Percentiles rank a stretch among this genome's conserved stretches.
Evolutionary conservation across 495 filamentous ascomycete species (phyloP).

Genomic region (Baudoinia panamericana): DNA sequence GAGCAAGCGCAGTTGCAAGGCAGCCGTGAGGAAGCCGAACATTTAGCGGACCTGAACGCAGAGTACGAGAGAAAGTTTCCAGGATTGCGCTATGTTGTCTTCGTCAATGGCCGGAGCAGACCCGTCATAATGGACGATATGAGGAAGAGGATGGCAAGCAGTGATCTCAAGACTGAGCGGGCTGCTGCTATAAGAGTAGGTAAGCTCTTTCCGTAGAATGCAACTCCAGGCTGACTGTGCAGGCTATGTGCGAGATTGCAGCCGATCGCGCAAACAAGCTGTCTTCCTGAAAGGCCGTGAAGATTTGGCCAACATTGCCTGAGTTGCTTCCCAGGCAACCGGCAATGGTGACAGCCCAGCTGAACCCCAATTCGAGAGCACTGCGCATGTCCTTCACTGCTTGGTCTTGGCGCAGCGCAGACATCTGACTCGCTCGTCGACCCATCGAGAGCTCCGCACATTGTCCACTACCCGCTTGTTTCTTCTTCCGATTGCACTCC

Average conservation of each 20-base stretch:
- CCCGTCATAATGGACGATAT: conserved; percentile 75
- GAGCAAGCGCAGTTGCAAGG: conserved; percentile 69
- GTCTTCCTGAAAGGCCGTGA: too few relatives aligned
- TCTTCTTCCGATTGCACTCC: too few relatives aligned
- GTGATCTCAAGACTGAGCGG: conserved; percentile 54
- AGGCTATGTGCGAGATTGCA: conserved; percentile 66
- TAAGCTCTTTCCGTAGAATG: neutral
- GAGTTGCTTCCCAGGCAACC: too few relatives aligned
- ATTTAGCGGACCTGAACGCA: conserved; percentile 53
- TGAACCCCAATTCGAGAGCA: too few relatives aligned
- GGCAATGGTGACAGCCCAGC: too few relatives aligned
- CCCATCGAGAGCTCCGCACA: too few relatives aligned
- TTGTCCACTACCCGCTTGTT: too few relatives aligned
- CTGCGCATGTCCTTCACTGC: too few relatives aligned
- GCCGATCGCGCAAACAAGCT: conserved; percentile 46
- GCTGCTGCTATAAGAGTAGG: conserved; percentile 63
- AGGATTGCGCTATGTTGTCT: conserved; percentile 77
- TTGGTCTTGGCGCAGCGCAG: too few relatives aligned
- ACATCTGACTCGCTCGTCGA: too few relatives aligned
- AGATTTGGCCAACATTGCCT: too few relatives aligned
- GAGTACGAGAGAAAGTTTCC: conserved; percentile 77
- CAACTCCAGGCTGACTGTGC: neutral
- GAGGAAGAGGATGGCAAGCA: conserved; percentile 56
- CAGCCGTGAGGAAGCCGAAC: conserved; percentile 40
- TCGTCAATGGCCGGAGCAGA: conserved; percentile 72